Evolutionary conservation across 2,329 filamentous ascomycete genomes (phyloP).

Genomic region (Talaromyces sp.): DNA sequence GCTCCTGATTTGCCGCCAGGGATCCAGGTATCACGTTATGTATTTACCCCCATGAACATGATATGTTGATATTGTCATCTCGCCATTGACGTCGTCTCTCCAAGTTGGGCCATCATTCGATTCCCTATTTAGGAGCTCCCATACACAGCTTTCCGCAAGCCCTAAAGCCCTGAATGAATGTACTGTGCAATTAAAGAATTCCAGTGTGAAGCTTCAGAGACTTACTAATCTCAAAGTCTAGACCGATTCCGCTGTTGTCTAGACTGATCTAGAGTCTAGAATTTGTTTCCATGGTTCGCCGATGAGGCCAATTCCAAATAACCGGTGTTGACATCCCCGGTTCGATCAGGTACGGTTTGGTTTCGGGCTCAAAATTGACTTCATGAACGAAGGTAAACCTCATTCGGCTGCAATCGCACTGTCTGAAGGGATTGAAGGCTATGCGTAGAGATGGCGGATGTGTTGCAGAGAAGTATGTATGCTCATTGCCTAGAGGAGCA

Average conservation of each 20-base stretch:
- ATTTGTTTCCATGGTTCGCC: neutral
- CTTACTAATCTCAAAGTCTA: neutral
- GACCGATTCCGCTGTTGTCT: neutral
- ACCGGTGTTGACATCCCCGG: neutral
- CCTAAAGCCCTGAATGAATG: neutral
- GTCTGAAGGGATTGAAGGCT: neutral
- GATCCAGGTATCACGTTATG: neutral
- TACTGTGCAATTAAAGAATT: neutral
- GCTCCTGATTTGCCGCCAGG: neutral
- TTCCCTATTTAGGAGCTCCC: neutral
- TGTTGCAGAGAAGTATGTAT: neutral
- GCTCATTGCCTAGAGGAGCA: neutral
- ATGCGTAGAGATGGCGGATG: neutral
- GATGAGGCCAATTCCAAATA: neutral
- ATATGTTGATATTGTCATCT: neutral
- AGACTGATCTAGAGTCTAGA: slow-evolving; percentile 1
- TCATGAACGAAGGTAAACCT: neutral
- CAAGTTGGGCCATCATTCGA: too few relatives aligned
- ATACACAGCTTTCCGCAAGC: neutral
- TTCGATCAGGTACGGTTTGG: slow-evolving; percentile 3
- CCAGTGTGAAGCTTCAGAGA: neutral
- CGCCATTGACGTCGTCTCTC: neutral
- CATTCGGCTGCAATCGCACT: neutral
- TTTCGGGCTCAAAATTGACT: neutral
- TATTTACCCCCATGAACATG: neutral